Base-by-base conservation (phyloP, 495 filamentous ascomycete species). In the Trichodelitschia bisporula region DNA sequence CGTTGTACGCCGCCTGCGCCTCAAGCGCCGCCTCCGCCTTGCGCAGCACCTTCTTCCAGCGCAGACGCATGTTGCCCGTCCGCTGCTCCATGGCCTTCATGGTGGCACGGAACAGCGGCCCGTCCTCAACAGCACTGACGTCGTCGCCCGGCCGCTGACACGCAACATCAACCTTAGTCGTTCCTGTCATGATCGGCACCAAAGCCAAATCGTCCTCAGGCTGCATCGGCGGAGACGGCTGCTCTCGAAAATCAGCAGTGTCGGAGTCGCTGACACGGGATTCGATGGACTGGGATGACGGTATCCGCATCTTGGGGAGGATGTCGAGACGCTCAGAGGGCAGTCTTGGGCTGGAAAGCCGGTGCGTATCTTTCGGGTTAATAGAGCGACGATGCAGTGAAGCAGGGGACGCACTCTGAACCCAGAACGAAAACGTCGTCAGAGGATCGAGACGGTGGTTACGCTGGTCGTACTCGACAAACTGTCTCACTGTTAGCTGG, bases 81-180 rank as follows among this genome's bases (percentile, higher is more conserved):
- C 92, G 95, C 41, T 84, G 80, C 46, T 99, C 86, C 19, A 95
- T 53, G 1, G 82, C 73, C 46, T 95, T 95, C 64, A 99, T 90
- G 1, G 84, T 93, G 6, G 86, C 86, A 35, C 86, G 68, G 51
- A 99, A 99, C 5, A 99, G 54, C 0, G 86, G 86, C 3, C 86
- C 89, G 58, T 99, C 86, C 40, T 95, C 86, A 12, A 71, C 67
- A 11, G 67, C 65, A 37, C 73, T 73, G 53, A 86, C 68, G 44
- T 92, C 83, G 23, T 95, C 86, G 10, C 69, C 73, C 1, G 82
- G 80, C 19, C 78, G 67, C 29, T 77, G 77, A 44, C 77, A 83
- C 17, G 76, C 63, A 4, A 97, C 63, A 42, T 92, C 90, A 20
- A 93, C 71, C 46, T 82, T 84, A 23, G 56, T 56, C 18, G 29